Evolutionary conservation across 768 basidiomycete genomes (phyloP).

Genomic region (Tylopilus subfusipes): DNA sequence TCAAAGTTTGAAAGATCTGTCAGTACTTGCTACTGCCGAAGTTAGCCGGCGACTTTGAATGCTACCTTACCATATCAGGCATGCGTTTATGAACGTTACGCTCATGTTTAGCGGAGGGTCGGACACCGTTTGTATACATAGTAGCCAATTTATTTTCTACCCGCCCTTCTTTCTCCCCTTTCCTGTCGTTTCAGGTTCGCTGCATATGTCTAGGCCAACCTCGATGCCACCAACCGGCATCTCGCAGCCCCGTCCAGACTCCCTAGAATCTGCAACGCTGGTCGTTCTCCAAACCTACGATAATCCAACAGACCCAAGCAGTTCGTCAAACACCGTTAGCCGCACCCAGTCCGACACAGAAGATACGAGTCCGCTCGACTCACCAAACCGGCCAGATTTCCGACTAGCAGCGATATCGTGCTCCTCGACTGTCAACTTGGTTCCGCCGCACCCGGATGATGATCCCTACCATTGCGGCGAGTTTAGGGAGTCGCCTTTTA

Average conservation of each 20-base stretch:
- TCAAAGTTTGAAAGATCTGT: too few relatives aligned
- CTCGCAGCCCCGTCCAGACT: constrained; percentile 9
- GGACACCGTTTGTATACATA: background rate
- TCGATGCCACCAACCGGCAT: constrained; percentile 10
- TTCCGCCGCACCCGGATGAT: constrained; percentile 16
- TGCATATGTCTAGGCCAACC: background rate
- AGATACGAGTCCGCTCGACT: constrained; percentile 6
- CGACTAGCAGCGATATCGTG: constrained; percentile 25
- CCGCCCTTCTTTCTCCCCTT: constrained; percentile 9
- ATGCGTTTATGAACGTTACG: constrained; percentile 32
- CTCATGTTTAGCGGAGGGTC: constrained; percentile 16
- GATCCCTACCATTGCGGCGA: constrained; percentile 14
- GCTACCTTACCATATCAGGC: constrained; percentile 20
- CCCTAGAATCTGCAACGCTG: constrained; percentile 31
- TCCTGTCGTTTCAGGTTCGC: constrained; percentile 7
- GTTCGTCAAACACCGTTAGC: background rate
- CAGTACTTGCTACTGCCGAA: background rate
- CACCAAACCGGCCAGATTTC: constrained; percentile 20
- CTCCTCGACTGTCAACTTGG: constrained; percentile 22
- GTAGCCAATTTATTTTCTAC: constrained; percentile 15
- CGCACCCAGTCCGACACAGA: constrained; percentile 3
- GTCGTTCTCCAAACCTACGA: constrained; percentile 27
- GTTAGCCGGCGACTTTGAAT: background rate
- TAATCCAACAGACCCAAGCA: background rate
- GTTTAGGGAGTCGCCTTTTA: constrained; percentile 28